phyloP scores from a whole-genome alignment of 768 basidiomycete genomes.

The Cystobasidium ongulense region DNA sequence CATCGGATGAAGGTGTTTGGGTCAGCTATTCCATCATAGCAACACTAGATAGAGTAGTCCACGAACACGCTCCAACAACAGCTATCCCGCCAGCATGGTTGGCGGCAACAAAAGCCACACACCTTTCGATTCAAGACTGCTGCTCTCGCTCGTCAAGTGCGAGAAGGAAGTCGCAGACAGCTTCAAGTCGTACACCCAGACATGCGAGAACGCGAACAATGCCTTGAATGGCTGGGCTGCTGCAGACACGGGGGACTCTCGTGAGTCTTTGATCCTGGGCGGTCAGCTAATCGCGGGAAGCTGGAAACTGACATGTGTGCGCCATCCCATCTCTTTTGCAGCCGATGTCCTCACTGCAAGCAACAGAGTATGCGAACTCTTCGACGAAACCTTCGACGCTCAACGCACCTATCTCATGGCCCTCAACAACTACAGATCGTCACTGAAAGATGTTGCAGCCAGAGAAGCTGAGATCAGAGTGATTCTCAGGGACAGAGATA shows the following conservation, averaged over 20 bases:
- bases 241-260: slow-evolving; percentile 23
- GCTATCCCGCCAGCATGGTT: background rate
- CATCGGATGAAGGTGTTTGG: no score
- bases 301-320: background rate
- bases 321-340: background rate
- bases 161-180: slow-evolving; percentile 27
- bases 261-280: background rate
- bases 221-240: slow-evolving; percentile 30
- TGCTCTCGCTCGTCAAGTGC: slow-evolving; percentile 15
- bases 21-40: no score
- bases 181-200: slow-evolving; percentile 21
- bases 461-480: slow-evolving; percentile 39
- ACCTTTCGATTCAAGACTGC: slow-evolving; percentile 17
- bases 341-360: slow-evolving; percentile 25
- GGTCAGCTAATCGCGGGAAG: background rate
- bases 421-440: slow-evolving; percentile 36
- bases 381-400: slow-evolving; percentile 33
- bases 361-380: slow-evolving; percentile 31
- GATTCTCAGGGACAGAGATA: slow-evolving; percentile 42
- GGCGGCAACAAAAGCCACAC: slow-evolving; percentile 20
- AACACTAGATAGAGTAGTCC: no score
- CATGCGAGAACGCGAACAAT: slow-evolving; percentile 27
- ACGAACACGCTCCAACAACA: no score
- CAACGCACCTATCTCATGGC: slow-evolving; percentile 39
- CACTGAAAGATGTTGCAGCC: slow-evolving; percentile 40